Evolutionary conservation across 371 early-diverging fungal genomes (phyloP).

Genomic region (Entomophthora muscae): DNA sequence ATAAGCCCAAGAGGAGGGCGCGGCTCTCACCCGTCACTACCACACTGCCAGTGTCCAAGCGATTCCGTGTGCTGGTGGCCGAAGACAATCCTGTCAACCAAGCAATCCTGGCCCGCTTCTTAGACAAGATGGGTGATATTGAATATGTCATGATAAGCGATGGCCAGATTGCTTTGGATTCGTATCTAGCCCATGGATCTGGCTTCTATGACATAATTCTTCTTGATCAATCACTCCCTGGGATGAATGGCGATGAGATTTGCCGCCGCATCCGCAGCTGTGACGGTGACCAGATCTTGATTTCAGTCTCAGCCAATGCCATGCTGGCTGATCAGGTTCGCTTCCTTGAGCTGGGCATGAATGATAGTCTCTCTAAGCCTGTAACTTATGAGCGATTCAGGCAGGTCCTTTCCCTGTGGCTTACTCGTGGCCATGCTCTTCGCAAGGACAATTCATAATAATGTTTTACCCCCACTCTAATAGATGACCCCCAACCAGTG

Average conservation of each 20-base stretch:
- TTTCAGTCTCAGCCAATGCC: slow-evolving; percentile 5
- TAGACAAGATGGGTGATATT: slow-evolving; percentile 1
- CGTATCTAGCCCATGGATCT: background rate
- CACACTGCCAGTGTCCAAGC: background rate
- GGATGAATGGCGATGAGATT: slow-evolving; percentile 3
- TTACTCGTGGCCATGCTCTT: background rate
- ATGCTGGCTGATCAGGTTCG: background rate
- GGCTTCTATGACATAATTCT: slow-evolving; percentile 1
- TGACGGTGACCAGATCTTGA: slow-evolving; percentile 2
- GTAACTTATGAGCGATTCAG: slow-evolving; percentile 6
- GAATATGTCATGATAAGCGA: background rate
- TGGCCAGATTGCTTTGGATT: background rate
- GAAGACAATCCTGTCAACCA: slow-evolving; percentile 9
- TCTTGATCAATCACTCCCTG: slow-evolving; percentile 6
- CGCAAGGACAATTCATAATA: background rate
- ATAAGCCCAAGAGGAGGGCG: background rate
- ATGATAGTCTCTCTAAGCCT: slow-evolving; percentile 3
- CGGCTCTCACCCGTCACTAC: too few species aligned
- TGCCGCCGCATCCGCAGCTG: background rate
- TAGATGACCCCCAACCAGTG: background rate
- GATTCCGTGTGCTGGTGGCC: background rate
- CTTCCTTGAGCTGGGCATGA: background rate
- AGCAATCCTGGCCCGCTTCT: background rate
- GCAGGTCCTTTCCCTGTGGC: slow-evolving; percentile 4
- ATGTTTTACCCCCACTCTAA: background rate